Percentiles rank a stretch among this genome's conserved stretches.
These are phyloP conservation scores for Jatropha podagrica DNA, from an alignment of 441 rosid genomes.

Conservation along the genomic window DNA sequence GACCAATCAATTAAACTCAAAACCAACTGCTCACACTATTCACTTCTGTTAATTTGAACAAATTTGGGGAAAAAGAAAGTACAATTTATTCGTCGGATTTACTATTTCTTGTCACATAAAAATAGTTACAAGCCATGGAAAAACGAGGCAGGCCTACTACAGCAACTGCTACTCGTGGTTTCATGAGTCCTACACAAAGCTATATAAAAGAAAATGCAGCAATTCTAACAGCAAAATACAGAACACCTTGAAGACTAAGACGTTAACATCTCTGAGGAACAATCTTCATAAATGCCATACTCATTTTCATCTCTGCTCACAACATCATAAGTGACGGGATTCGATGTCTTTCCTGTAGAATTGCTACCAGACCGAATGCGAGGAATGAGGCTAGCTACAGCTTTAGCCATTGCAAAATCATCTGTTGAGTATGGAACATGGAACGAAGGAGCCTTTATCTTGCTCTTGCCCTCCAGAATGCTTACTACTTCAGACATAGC, in stretches of 20 bases:
- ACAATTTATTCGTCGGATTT: not conserved
- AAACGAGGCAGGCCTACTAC: not conserved
- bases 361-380: not conserved
- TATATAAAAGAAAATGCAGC: not conserved
- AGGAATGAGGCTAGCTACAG: constrained; percentile 8
- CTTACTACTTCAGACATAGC: constrained; percentile 15
- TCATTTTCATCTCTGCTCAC: constrained; percentile 12
- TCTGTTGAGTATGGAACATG: constrained; percentile 15
- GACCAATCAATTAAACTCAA: no score
- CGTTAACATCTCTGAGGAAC: constrained; percentile 2
- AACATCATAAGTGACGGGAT: not conserved
- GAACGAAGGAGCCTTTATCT: constrained; percentile 18
- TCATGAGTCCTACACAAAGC: not conserved
- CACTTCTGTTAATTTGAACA: no score
- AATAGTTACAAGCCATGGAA: not conserved
- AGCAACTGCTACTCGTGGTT: not conserved
- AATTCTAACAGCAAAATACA: not conserved
- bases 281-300: constrained; percentile 10
- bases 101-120: no score
- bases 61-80: no score
- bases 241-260: not conserved
- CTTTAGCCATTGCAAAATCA: constrained; percentile 14
- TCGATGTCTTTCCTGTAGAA: not conserved
- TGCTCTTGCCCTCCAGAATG: constrained; percentile 1
- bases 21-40: no score